Conservation (phyloP, 768 basidiomycete genomes). For the Pleurotus eryngii region DNA sequence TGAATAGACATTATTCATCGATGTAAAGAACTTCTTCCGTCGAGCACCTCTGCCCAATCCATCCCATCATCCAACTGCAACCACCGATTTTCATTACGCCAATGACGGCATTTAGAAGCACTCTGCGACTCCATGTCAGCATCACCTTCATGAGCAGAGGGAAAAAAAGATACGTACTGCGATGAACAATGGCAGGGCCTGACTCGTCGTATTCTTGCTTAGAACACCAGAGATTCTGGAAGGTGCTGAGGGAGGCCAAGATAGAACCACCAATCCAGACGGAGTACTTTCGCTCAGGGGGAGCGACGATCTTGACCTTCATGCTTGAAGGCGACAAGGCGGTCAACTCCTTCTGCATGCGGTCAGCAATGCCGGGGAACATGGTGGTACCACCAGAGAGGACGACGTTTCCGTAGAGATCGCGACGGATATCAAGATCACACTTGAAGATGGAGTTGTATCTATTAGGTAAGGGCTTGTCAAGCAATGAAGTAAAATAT, state of each 20-base stretch:
- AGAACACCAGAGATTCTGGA: slow-evolving; percentile 96
- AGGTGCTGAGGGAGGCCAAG: slow-evolving; percentile 85
- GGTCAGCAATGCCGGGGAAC: slow-evolving; percentile 95
- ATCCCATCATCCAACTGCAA: not conserved
- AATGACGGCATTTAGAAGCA: not conserved
- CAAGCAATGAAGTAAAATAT: slow-evolving; percentile 29
- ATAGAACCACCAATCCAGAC: slow-evolving; percentile 94
- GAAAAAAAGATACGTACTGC: slow-evolving; percentile 44
- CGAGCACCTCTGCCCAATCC: not conserved
- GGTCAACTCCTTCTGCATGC: slow-evolving; percentile 93
- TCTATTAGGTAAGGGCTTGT: slow-evolving; percentile 33
- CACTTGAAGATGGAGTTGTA: slow-evolving; percentile 85
- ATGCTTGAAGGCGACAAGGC: slow-evolving; percentile 82
- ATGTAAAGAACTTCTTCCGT: slow-evolving; percentile 4
- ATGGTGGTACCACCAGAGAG: slow-evolving; percentile 90
- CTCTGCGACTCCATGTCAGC: not conserved
- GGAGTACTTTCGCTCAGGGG: slow-evolving; percentile 92
- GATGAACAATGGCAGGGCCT: slow-evolving; percentile 76
- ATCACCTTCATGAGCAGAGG: not conserved
- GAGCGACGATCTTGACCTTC: slow-evolving; percentile 95
- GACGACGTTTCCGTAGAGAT: slow-evolving; percentile 78
- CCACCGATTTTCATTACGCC: not conserved
- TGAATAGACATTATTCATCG: slow-evolving; percentile 5
- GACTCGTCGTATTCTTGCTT: slow-evolving; percentile 92
- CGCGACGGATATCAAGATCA: slow-evolving; percentile 83